phyloP scores from a whole-genome alignment of 805 yeast species.

The fission yeast (Schizosaccharomyces pombe) region DNA sequence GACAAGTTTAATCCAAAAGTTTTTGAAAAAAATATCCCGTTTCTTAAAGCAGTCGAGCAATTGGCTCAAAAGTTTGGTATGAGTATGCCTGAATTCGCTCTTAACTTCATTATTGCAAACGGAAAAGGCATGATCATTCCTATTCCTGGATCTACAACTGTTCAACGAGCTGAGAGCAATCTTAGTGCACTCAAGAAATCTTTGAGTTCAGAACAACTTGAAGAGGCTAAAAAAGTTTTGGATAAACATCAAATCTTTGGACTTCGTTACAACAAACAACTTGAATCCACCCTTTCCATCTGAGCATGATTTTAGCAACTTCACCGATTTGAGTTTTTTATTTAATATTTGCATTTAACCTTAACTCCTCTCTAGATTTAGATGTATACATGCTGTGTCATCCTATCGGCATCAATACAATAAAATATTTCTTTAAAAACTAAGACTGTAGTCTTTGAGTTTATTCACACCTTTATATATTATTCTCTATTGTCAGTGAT shows the following conservation, averaged over 20 bases:
- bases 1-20: slow-evolving; percentile 36
- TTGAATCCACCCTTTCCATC: too few relatives aligned
- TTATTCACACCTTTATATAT: too few relatives aligned
- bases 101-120: neutral
- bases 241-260: neutral
- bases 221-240: neutral
- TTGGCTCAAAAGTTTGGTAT: neutral
- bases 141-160: neutral
- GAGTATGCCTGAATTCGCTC: neutral
- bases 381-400: too few relatives aligned
- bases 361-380: too few relatives aligned
- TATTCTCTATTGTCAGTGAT: too few relatives aligned
- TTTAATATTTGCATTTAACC: too few relatives aligned
- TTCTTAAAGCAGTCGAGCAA: neutral
- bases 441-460: too few relatives aligned
- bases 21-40: slow-evolving; percentile 25
- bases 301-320: too few relatives aligned
- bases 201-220: neutral
- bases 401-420: too few relatives aligned
- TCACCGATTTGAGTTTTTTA: too few relatives aligned
- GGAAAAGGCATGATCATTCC: neutral
- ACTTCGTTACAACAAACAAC: neutral
- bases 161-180: neutral
- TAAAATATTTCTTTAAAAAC: too few relatives aligned
- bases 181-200: neutral